phyloP scores from a whole-genome alignment of 495 filamentous ascomycete species.

The Lineolata rhizophorae region DNA sequence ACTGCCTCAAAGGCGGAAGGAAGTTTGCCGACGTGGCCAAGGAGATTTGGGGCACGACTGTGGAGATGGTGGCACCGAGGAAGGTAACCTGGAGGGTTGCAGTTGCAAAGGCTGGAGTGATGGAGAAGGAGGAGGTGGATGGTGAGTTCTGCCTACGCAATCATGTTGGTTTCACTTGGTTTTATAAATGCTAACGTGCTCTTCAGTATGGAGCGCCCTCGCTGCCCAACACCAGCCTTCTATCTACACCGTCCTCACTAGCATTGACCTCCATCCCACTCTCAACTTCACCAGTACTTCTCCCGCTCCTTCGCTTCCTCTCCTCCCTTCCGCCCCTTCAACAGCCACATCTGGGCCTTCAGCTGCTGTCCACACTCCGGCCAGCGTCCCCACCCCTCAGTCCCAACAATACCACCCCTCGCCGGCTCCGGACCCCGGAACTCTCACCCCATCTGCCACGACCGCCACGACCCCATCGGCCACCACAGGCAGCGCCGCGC shows the following conservation, averaged over 20 bases:
- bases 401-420: slow-evolving; percentile 3
- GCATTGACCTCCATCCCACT: slow-evolving; percentile 25
- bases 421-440: slow-evolving; percentile 9
- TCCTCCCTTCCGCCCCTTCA: no score
- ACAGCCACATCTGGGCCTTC: no score
- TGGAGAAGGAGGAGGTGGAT: slow-evolving; percentile 56
- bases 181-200: slow-evolving; percentile 2
- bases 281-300: slow-evolving; percentile 43
- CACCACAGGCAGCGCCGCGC: slow-evolving; percentile 12
- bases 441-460: slow-evolving; percentile 19
- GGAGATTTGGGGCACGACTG: slow-evolving; percentile 74
- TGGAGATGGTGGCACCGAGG: slow-evolving; percentile 45
- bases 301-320: slow-evolving; percentile 42
- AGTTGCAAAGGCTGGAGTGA: slow-evolving; percentile 47
- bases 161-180: slow-evolving; percentile 1
- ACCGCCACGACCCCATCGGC: slow-evolving; percentile 33
- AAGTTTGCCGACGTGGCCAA: slow-evolving; percentile 38
- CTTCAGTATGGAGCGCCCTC: slow-evolving; percentile 24
- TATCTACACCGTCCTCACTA: slow-evolving; percentile 5
- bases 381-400: slow-evolving; percentile 14
- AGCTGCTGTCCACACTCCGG: slow-evolving; percentile 21
- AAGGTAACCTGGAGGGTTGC: slow-evolving; percentile 65
- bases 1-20: slow-evolving; percentile 37
- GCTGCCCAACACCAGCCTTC: slow-evolving; percentile 23
- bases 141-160: slow-evolving; percentile 8